Evolutionary conservation across 2,329 filamentous ascomycete species (phyloP), one percentile per base, ranked within the genome.

Genomic region (Aspergillus piperis): DNA sequence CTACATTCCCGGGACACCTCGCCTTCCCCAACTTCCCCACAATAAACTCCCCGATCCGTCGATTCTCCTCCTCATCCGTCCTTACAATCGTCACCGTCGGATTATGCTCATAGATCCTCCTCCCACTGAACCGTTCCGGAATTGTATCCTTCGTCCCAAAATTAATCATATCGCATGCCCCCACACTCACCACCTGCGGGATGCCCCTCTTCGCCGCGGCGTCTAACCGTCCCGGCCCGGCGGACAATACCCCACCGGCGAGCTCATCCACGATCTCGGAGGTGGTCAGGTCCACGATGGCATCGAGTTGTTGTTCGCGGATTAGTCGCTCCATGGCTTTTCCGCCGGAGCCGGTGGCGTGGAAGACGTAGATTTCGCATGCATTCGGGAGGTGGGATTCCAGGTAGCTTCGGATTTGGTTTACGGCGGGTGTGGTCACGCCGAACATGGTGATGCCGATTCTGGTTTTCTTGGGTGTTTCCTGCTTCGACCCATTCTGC

Each of bases 361-460:
- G 88, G 68, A 91, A 91, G 2, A 90, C 79, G 64, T 85, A 88
- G 2, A 83, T 80, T 64, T 90, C 88, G 53, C 84, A 80, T 2
- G 70, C 69, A 56, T 80, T 73, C 2, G 52, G 23, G 3, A 75
- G 48, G 3, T 52, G 72, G 1, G 71, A 62, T 54, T 84, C 79
- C 0, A 90, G 77, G 49, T 82, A 73, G 1, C 72, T 66, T 0
- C 86, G 80, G 1, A 88, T 83, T 1, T 71, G 74, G 50, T 87
- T 83, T 0, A 87, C 88, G 10, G 83, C 84, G 0, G 88, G 87
- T 0, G 88, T 91, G 0, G 89, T 91, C 6, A 91, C 88, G 2
- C 89, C 88, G 68, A 90, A 91, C 88, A 91, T 91, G 2, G 88
- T 90, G 23, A 90, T 83, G 0, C 83, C 88, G 6, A 91, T 78